Base-by-base conservation (phyloP, 2,329 filamentous ascomycete genomes). In the Curvularia sp. region DNA sequence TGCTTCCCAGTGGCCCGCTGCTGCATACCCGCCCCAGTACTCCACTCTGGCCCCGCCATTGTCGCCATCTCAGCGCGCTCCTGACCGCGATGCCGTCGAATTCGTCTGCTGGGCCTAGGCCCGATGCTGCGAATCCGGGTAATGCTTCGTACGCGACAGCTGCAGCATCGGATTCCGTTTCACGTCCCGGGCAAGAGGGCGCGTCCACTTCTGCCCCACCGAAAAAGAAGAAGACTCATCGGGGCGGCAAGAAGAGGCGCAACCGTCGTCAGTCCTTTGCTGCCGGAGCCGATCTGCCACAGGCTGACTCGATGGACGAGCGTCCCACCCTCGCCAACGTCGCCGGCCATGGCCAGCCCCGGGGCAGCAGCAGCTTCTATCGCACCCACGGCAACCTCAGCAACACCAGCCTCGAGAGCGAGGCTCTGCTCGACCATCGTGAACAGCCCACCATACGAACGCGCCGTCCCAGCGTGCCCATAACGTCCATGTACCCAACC, bases 381-480 rank as follows among this genome's bases (percentile, higher is more conserved):
- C 80, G 82, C 41, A 70, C 86, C 51, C 77, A 78, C 60, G 65
- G 71, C 47, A 92, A 90, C 73, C 73, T 88, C 63, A 98, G 94
- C 79, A 88, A 85, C 68, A 93, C 91, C 0, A 98, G 94, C 76
- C 81, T 98, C 63, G 94, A 97, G 66, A 97, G 93, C 75, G 89
- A 96, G 73, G 89, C 87, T 7, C 80, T 98, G 66, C 81, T 98
- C 18, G 94, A 98, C 77, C 94, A 98, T 77, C 86, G 92, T 88
- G 80, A 81, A 41, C 79, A 81, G 46, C 70, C 71, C 8, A 74
- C 77, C 5, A 66, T 79, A 22, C 71, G 78, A 51, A 69, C 77
- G 7, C 76, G 81, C 51, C 75, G 81, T 18, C 74, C 78, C 49
- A 83, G 80, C 66, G 73, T 81, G 24, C 78, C 79, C 55, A 67